Evolutionary conservation across 805 yeast genomes (phyloP).

Genomic region (Candida silvicultrix): DNA sequence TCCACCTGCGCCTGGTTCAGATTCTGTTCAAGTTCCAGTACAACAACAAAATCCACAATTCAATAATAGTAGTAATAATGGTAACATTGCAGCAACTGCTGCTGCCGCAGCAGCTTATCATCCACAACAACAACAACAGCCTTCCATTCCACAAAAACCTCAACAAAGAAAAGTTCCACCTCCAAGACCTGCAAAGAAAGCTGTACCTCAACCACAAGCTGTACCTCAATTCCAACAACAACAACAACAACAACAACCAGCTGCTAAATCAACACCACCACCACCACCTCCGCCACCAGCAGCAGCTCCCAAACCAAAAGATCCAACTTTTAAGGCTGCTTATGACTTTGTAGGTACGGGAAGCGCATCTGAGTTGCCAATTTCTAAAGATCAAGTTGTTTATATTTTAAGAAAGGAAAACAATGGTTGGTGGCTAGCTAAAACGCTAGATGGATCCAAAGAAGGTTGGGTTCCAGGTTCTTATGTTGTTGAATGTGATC

Average conservation of each 20-base stretch:
- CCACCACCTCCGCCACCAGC: conserved; percentile 80
- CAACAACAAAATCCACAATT: conserved; percentile 24
- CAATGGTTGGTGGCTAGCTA: conserved; percentile 94
- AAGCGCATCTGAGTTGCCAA: conserved; percentile 72
- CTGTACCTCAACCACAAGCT: conserved; percentile 21
- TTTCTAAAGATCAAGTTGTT: conserved; percentile 70
- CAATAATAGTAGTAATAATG: conserved; percentile 27
- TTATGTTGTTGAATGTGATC: conserved; percentile 61
- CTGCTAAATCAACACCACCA: conserved; percentile 33
- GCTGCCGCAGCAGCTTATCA: conserved; percentile 31
- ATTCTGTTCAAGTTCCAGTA: conserved; percentile 13
- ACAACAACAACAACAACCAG: conserved; percentile 34
- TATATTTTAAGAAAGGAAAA: conserved; percentile 66
- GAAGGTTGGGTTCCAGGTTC: conserved; percentile 99
- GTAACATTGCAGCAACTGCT: conserved; percentile 22
- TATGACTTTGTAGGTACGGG: conserved; percentile 89
- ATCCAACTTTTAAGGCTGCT: conserved; percentile 77
- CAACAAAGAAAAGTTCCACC: conserved; percentile 18
- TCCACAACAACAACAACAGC: conserved; percentile 6
- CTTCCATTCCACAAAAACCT: conserved; percentile 8
- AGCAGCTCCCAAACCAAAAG: conserved; percentile 50
- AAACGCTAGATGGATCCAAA: conserved; percentile 60
- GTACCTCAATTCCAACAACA: conserved; percentile 17
- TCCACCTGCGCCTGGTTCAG: conserved; percentile 24
- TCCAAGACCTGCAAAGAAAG: conserved; percentile 22